A percentile compares a stretch with the other conserved stretches of the same genome.
These are phyloP conservation scores for Moringa oleifera DNA, from an alignment of 345 rosid genomes.

Conservation along the genomic window DNA sequence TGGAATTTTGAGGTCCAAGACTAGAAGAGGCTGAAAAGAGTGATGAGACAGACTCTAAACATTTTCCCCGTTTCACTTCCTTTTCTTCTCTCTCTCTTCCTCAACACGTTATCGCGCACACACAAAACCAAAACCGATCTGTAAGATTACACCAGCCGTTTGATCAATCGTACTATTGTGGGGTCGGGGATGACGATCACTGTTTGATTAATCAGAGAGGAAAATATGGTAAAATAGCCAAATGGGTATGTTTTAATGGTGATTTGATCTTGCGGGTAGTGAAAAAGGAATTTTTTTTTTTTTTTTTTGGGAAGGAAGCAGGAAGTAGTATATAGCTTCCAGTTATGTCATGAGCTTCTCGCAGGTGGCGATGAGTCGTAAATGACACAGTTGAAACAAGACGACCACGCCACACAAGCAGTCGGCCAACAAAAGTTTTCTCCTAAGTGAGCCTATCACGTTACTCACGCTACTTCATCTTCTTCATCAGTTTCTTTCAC, in stretches of 20 bases:
- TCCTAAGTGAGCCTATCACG: constrained; percentile 30
- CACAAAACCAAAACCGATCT: too few species aligned
- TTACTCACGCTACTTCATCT: constrained; percentile 38
- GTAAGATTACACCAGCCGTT: too few species aligned
- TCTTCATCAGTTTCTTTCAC: constrained; percentile 12
- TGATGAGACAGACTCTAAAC: constrained; percentile 14
- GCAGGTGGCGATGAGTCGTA: constrained; percentile 18
- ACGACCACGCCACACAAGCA: neutral
- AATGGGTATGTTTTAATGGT: too few species aligned
- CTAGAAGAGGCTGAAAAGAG: constrained; percentile 21
- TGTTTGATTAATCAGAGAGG: too few species aligned
- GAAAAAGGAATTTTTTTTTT: too few species aligned
- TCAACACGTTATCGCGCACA: too few species aligned
- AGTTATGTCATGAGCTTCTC: constrained; percentile 40
- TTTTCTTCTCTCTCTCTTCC: too few species aligned
- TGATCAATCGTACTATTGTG: too few species aligned
- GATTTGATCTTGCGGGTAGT: too few species aligned
- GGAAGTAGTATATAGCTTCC: constrained; percentile 15
- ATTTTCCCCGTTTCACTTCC: constrained; percentile 32
- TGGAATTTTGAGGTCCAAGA: constrained; percentile 1
- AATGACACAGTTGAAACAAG: constrained; percentile 27
- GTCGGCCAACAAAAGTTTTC: constrained; percentile 21
- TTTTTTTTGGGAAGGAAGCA: constrained; percentile 4
- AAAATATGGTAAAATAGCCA: too few species aligned
- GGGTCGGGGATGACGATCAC: too few species aligned